Percentiles rank a stretch among this genome's conserved stretches.
These are phyloP conservation scores for Vitis cinerea DNA, from an alignment of 164 flowering plant species.

Conservation along the genomic window DNA sequence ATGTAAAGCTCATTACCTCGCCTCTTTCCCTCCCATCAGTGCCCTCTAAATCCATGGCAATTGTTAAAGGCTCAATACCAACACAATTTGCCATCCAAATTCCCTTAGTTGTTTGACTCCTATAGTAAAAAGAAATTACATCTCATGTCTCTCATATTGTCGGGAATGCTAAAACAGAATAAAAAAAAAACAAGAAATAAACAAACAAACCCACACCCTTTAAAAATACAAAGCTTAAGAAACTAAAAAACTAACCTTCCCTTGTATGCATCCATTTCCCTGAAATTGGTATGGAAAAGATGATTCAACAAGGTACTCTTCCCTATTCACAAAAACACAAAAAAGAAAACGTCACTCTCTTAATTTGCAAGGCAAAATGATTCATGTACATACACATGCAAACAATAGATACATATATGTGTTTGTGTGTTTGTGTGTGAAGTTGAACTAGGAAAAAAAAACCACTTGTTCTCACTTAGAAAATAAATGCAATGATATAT, in stretches of 20 bases:
- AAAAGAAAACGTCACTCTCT: not conserved
- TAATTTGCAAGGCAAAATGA: no score
- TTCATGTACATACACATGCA: no score
- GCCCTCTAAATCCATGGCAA: conserved; percentile 80
- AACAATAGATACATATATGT: not conserved
- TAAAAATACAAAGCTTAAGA: not conserved
- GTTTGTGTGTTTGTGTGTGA: no score
- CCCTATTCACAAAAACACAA: conserved; percentile 33
- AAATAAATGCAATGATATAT: no score
- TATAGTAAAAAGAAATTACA: conserved; percentile 20
- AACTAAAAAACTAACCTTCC: conserved; percentile 49
- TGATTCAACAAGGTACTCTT: conserved; percentile 73
- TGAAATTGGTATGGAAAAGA: conserved; percentile 56
- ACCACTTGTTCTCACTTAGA: no score
- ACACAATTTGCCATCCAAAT: conserved; percentile 67
- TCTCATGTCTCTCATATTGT: not conserved
- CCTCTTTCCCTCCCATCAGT: conserved; percentile 80
- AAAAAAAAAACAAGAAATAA: not conserved
- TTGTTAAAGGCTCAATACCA: conserved; percentile 62
- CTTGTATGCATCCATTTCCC: conserved; percentile 68
- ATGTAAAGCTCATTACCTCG: conserved; percentile 40
- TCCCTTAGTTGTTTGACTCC: conserved; percentile 72
- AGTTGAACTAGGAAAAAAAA: no score
- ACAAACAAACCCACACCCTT: not conserved
- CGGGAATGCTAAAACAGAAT: not conserved